Evolutionary conservation across 1,139 yeast genomes (phyloP), one percentile per base, ranked within the genome.

Genomic region (Suhomyces anneliseae): DNA sequence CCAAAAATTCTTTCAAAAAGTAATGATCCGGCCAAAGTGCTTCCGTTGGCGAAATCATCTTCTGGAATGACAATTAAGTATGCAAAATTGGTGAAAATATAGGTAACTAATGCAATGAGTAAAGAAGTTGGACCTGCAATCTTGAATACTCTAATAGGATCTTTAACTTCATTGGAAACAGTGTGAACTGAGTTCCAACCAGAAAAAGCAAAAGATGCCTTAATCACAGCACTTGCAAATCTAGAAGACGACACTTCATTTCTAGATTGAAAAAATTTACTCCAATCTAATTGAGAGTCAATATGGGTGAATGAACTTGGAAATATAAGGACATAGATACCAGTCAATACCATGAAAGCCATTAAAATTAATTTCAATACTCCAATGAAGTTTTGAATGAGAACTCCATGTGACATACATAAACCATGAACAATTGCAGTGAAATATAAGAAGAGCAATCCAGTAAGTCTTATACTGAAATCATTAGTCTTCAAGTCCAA

Each of bases 171-270:
- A 44, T 80, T 79, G 1, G 85, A 72, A 11, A 81, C 85, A 0
- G 83, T 74, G 57, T 83, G 87, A 6, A 82, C 84, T 15, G 81
- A 68, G 54, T 76, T 81, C 88, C 88, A 83, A 3, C 89, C 89
- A 3, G 81, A 72, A 50, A 77, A 81, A 6, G 85, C 80, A 64
- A 81, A 83, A 47, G 81, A 72, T 2, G 85, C 83, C 56, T 79
- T 80, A 15, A 82, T 72, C 27, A 82, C 73, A 0, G 85, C 85
- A 46, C 80, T 67, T 0, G 86, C 77, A 50, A 82, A 67, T 1
- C 79, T 70, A 0, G 85, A 69, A 1, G 73, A 47, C 2, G 76
- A 62, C 0, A 78, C 70, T 0, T 62, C 47, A 3, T 69, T 57
- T 47, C 55, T 65, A 0, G 59, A 50, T 2, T 56, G 55, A 43